Conservation (phyloP, 2,329 filamentous ascomycete genomes). For the Penicillium sp. region DNA sequence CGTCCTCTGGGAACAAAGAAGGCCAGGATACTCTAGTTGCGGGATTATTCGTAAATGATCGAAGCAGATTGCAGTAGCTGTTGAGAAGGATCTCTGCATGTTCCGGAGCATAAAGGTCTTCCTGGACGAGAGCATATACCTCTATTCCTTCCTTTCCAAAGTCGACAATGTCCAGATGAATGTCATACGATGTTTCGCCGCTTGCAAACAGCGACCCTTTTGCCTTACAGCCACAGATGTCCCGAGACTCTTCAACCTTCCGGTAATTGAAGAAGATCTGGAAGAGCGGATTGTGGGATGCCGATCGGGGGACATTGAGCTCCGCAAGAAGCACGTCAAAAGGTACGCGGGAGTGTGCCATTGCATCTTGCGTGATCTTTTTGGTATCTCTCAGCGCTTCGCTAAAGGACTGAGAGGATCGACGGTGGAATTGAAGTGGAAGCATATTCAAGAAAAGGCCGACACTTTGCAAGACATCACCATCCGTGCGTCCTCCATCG, state of each 20-base stretch:
- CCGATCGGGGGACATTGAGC: conserved; percentile 42
- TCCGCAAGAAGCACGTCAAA: conserved; percentile 50
- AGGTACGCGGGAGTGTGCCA: conserved; percentile 47
- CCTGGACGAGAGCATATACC: conserved; percentile 30
- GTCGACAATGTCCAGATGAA: conserved; percentile 42
- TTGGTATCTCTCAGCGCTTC: conserved; percentile 29
- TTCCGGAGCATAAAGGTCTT: conserved; percentile 29
- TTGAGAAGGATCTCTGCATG: conserved; percentile 24
- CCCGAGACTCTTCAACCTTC: conserved; percentile 28
- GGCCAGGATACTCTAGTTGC: conserved; percentile 20
- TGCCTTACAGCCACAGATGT: conserved; percentile 15
- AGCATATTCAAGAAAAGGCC: conserved; percentile 53
- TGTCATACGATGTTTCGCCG: conserved; percentile 32
- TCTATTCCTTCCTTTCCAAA: conserved; percentile 16
- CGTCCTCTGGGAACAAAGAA: conserved; percentile 7
- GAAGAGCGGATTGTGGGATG: conserved; percentile 48
- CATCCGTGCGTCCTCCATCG: conserved; percentile 44
- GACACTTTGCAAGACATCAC: conserved; percentile 34
- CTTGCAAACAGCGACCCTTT: conserved; percentile 11
- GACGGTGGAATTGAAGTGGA: conserved; percentile 41
- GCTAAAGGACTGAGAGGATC: conserved; percentile 26
- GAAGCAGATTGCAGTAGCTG: conserved; percentile 17
- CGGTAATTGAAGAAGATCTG: conserved; percentile 52
- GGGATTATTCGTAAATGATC: conserved; percentile 17
- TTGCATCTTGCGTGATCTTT: conserved; percentile 32